These are phyloP conservation scores for Russula compacta DNA, from an alignment of 768 basidiomycete genomes.

Conservation along the genomic window DNA sequence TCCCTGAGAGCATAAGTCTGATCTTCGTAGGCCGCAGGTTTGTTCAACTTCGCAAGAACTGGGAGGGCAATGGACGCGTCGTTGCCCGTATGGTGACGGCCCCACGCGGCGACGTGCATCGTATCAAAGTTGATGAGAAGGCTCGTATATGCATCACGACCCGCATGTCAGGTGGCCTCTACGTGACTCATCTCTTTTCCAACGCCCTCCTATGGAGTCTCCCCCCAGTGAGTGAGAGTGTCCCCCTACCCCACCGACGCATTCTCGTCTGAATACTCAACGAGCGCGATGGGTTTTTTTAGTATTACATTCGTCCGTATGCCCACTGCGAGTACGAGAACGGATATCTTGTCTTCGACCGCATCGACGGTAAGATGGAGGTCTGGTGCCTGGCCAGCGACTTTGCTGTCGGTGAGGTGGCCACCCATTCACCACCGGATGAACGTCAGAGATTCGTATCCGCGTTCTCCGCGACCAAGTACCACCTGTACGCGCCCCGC, in stretches of 20 bases:
- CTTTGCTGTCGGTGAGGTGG: conserved; percentile 3
- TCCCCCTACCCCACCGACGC: background rate
- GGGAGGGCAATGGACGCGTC: conserved; percentile 45
- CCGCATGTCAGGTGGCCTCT: conserved; percentile 42
- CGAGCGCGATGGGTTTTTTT: background rate
- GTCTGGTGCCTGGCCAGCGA: conserved; percentile 51
- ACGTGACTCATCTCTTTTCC: conserved; percentile 45
- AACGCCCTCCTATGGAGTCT: conserved; percentile 55
- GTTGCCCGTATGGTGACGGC: conserved; percentile 28
- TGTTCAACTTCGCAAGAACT: conserved; percentile 38
- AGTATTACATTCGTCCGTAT: conserved; percentile 43
- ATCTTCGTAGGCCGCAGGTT: conserved; percentile 37
- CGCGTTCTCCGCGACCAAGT: conserved; percentile 17
- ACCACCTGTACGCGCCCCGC: conserved; percentile 19
- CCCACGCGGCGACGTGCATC: conserved; percentile 42
- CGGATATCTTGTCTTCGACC: conserved; percentile 67
- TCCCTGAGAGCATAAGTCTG: background rate
- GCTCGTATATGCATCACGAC: conserved; percentile 54
- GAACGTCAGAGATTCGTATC: conserved; percentile 26
- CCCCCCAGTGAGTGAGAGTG: conserved; percentile 34
- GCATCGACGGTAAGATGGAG: conserved; percentile 47
- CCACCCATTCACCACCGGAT: background rate
- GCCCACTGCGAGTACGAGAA: conserved; percentile 69
- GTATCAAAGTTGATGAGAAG: conserved; percentile 67
- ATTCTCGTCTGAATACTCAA: background rate